These are phyloP conservation scores for Globisporangium iwayamae DNA, from an alignment of 352 stramenopile genomes.

Conservation along the genomic window DNA sequence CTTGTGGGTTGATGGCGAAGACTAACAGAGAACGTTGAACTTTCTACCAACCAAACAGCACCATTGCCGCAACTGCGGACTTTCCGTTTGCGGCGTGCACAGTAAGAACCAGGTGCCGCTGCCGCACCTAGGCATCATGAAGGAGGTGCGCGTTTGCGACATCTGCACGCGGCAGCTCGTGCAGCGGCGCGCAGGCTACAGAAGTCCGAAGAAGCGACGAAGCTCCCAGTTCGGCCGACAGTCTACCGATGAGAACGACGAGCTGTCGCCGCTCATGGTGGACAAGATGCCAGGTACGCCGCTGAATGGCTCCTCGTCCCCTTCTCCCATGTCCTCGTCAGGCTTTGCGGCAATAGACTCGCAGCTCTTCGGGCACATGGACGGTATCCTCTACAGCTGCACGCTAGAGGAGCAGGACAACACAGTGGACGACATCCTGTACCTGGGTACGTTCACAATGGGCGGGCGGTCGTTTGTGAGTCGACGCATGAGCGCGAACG, in stretches of 20 bases:
- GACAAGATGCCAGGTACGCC: conserved; percentile 19
- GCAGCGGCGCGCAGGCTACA: conserved; percentile 62
- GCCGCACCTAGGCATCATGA: conserved; percentile 70
- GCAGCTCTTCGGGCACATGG: conserved; percentile 34
- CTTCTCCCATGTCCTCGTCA: conserved; percentile 4
- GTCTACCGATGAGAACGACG: conserved; percentile 25
- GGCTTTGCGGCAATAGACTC: conserved; percentile 4
- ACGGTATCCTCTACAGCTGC: conserved; percentile 71
- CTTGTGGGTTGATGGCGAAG: background rate
- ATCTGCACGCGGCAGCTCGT: conserved; percentile 67
- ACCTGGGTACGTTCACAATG: conserved; percentile 77
- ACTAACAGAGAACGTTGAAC: background rate
- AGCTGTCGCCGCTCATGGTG: conserved; percentile 22
- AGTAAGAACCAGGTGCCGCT: conserved; percentile 78
- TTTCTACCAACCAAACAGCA: conserved; percentile 25
- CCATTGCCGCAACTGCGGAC: conserved; percentile 59
- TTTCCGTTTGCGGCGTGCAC: conserved; percentile 67
- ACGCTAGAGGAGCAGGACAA: conserved; percentile 75
- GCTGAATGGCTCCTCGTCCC: conserved; percentile 3
- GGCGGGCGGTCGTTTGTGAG: conserved; percentile 64
- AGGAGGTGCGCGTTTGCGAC: conserved; percentile 70
- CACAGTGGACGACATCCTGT: conserved; percentile 73
- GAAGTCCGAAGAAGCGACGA: conserved; percentile 34
- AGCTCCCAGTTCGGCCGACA: conserved; percentile 20
- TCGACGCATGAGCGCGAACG: conserved; percentile 65